A percentile compares a stretch with the other conserved stretches of the same genome.
phyloP scores from a whole-genome alignment of 169 alveolate genomes.

The Eimeria sp. region DNA sequence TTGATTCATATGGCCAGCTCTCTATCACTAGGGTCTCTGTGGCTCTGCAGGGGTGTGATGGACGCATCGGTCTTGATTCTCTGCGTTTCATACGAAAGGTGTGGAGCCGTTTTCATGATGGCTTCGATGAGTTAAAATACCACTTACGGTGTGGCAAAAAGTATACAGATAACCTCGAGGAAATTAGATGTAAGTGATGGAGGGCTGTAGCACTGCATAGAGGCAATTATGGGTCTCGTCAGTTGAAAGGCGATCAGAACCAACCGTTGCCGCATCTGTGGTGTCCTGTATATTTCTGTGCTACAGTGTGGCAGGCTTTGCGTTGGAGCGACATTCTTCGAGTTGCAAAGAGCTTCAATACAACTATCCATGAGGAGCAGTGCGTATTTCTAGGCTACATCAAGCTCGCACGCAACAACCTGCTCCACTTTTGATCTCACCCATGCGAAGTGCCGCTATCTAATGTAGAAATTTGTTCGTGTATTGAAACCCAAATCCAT shows the following conservation, averaged over 20 bases:
- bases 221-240: background rate
- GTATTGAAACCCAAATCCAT: background rate
- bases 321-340: conserved; percentile 79
- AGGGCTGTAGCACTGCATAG: background rate
- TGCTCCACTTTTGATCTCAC: background rate
- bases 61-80: conserved; percentile 76
- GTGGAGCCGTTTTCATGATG: conserved; percentile 85
- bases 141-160: conserved; percentile 82
- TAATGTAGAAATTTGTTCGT: background rate
- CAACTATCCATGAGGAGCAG: conserved; percentile 75
- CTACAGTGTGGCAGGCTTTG: conserved; percentile 79
- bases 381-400: background rate
- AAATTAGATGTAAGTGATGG: conserved; percentile 18
- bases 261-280: background rate
- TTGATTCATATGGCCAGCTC: background rate
- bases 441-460: background rate
- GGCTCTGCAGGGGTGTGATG: conserved; percentile 73
- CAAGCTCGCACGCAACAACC: background rate
- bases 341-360: conserved; percentile 74
- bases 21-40: background rate
- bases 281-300: conserved; percentile 2
- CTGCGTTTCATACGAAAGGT: conserved; percentile 80
- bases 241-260: background rate
- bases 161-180: conserved; percentile 48
- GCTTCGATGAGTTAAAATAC: conserved; percentile 76